These are phyloP conservation scores for Zygoascus ofunaensis DNA, from an alignment of 805 yeast genomes.

Conservation along the genomic window DNA sequence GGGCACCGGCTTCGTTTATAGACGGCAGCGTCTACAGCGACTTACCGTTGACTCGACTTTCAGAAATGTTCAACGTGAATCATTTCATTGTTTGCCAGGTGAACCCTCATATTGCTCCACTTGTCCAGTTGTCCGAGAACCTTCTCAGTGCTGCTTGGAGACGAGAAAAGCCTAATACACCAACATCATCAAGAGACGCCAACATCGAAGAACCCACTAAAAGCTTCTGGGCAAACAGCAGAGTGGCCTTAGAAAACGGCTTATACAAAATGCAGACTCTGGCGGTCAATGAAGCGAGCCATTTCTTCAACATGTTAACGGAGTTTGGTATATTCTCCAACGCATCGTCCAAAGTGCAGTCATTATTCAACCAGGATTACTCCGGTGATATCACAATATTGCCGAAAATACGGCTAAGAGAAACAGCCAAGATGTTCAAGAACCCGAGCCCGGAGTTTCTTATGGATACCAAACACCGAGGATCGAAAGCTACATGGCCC, in stretches of 20 bases:
- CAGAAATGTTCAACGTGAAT: slow-evolving; percentile 96
- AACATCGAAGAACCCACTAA: too few relatives aligned
- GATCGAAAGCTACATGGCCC: slow-evolving; percentile 93
- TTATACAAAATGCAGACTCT: slow-evolving; percentile 40
- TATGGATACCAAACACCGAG: slow-evolving; percentile 60
- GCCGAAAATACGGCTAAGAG: slow-evolving; percentile 57
- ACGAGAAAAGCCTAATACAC: neutral
- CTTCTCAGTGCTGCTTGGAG: neutral
- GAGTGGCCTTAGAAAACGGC: slow-evolving; percentile 4
- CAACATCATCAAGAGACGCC: neutral
- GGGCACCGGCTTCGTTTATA: slow-evolving; percentile 77
- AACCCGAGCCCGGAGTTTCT: slow-evolving; percentile 80
- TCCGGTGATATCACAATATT: slow-evolving; percentile 90
- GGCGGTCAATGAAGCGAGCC: slow-evolving; percentile 62
- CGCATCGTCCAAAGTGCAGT: slow-evolving; percentile 59
- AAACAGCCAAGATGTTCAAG: slow-evolving; percentile 52
- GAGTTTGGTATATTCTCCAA: slow-evolving; percentile 74
- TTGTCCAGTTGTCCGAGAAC: slow-evolving; percentile 35
- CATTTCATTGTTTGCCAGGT: slow-evolving; percentile 97
- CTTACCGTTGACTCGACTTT: slow-evolving; percentile 77
- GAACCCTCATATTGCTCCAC: slow-evolving; percentile 90
- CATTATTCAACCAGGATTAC: slow-evolving; percentile 76
- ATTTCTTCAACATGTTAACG: slow-evolving; percentile 59
- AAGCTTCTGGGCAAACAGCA: neutral
- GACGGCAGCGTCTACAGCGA: slow-evolving; percentile 97